Conservation (phyloP, 2,329 filamentous ascomycete species). For the Dissoconium aciculare region DNA sequence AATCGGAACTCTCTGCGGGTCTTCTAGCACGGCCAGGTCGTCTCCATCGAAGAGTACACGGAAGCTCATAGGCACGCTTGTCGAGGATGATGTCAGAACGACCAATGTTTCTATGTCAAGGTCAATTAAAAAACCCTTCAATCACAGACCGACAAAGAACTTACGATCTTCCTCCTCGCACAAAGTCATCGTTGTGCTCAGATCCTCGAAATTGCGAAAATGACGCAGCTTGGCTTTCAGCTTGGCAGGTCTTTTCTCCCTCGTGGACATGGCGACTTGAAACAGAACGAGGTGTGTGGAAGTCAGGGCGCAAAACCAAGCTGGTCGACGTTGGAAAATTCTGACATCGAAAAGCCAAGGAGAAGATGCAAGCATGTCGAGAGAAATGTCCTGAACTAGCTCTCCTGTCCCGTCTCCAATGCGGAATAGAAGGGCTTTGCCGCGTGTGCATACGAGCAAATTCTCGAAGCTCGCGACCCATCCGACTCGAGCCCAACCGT, state of each 20-base stretch:
- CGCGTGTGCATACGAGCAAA: conserved; percentile 39
- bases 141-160: no score
- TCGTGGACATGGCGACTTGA: conserved; percentile 12
- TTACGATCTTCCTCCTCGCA: conserved; percentile 22
- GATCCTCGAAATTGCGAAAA: conserved; percentile 39
- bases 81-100: conserved; percentile 3
- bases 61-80: conserved; percentile 8
- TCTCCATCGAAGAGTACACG: conserved; percentile 9
- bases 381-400: conserved; percentile 15
- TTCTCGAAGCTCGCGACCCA: conserved; percentile 36
- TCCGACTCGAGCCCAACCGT: conserved; percentile 37
- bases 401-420: conserved; percentile 14
- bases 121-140: no score
- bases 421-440: conserved; percentile 23
- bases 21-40: neutral
- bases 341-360: conserved; percentile 45
- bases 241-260: conserved; percentile 14
- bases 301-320: conserved; percentile 46
- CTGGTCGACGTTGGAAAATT: conserved; percentile 31
- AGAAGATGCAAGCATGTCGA: conserved; percentile 17
- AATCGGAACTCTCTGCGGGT: no score
- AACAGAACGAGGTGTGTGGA: conserved; percentile 33
- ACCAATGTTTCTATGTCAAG: neutral
- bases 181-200: conserved; percentile 30
- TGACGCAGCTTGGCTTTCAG: conserved; percentile 33